phyloP scores from a whole-genome alignment of 148 eudicot genomes.

The Polygonum aviculare region DNA sequence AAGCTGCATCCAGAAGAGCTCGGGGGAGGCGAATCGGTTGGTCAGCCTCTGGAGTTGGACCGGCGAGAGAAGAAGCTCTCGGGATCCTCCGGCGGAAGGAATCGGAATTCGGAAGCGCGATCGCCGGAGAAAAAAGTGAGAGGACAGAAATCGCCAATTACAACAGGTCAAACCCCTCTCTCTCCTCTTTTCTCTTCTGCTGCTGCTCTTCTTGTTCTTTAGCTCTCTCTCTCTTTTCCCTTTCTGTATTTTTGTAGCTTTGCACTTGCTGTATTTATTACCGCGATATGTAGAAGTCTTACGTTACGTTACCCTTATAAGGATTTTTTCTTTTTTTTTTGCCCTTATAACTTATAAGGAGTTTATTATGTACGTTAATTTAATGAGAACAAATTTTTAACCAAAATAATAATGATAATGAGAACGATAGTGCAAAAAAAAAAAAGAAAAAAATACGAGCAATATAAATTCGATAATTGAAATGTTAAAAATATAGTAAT shows the following conservation, averaged over 20 bases:
- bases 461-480: too few species aligned
- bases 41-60: not conserved
- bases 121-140: constrained; percentile 1
- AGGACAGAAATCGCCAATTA: constrained; percentile 11
- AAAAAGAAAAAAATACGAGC: too few species aligned
- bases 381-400: not conserved
- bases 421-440: not conserved
- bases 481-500: too few species aligned
- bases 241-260: not conserved
- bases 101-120: not conserved
- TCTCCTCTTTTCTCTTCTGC: not conserved
- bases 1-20: not conserved
- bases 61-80: not conserved
- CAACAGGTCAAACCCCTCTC: constrained; percentile 17
- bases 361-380: too few species aligned
- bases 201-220: not conserved
- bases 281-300: not conserved
- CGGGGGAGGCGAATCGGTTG: not conserved
- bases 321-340: too few species aligned
- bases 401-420: too few species aligned
- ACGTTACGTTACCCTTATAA: not conserved
- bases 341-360: too few species aligned
- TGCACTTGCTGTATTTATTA: not conserved
- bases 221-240: not conserved
- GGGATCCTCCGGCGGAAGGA: not conserved